phyloP scores from a whole-genome alignment of 495 filamentous ascomycete species.

The Xylaria intraflava region DNA sequence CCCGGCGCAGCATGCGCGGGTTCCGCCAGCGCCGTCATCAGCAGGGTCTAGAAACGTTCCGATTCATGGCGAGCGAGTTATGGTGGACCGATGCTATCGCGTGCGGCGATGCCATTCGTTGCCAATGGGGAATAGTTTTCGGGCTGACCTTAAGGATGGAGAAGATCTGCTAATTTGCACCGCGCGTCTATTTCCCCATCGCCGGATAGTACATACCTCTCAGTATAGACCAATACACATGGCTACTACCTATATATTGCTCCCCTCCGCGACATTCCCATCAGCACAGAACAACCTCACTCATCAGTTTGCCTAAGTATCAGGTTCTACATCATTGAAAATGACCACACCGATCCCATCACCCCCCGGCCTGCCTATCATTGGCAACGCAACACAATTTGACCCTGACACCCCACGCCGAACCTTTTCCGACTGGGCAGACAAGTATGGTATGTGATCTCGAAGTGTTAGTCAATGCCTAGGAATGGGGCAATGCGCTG shows the following conservation, averaged over 20 bases:
- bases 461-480: background rate
- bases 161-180: too few relatives aligned
- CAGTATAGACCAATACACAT: too few relatives aligned
- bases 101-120: background rate
- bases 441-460: slow-evolving; percentile 25
- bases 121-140: background rate
- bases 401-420: slow-evolving; percentile 17
- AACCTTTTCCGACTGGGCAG: slow-evolving; percentile 21
- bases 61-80: background rate
- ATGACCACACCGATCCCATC: slow-evolving; percentile 26
- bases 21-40: background rate
- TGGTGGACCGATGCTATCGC: too few relatives aligned
- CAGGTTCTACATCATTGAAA: background rate
- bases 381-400: slow-evolving; percentile 23
- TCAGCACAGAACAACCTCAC: too few relatives aligned
- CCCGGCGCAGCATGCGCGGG: background rate
- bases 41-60: slow-evolving; percentile 3
- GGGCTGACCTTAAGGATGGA: too few relatives aligned
- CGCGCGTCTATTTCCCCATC: too few relatives aligned
- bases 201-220: too few relatives aligned
- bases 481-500: background rate
- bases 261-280: background rate
- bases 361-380: slow-evolving; percentile 22
- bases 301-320: background rate
- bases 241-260: too few relatives aligned